These are phyloP conservation scores for Aspergillus jensenii DNA, from an alignment of 2,329 filamentous ascomycete species.

Conservation along the genomic window DNA sequence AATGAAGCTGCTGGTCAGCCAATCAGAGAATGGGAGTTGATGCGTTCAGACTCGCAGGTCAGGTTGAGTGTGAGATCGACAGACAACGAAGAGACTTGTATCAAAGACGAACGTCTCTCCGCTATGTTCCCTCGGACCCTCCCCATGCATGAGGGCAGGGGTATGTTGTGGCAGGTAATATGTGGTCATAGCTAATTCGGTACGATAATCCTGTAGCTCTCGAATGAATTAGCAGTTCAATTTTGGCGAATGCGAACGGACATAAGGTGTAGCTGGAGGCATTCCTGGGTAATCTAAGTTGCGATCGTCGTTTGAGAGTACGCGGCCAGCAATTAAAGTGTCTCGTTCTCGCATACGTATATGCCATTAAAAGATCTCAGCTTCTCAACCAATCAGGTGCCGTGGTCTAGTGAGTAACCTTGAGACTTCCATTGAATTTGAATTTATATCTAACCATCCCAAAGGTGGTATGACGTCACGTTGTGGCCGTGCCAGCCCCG, in stretches of 20 bases:
- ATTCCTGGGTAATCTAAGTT: too few species aligned
- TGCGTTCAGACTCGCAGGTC: neutral
- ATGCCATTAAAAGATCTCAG: neutral
- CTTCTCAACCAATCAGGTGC: constrained; percentile 3
- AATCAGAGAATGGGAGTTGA: neutral
- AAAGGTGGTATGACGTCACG: constrained; percentile 26
- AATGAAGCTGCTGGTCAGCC: neutral
- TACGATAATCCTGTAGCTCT: too few species aligned
- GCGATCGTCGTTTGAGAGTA: too few species aligned
- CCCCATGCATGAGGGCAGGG: too few species aligned
- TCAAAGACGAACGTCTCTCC: neutral
- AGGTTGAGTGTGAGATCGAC: neutral
- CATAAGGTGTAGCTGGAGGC: too few species aligned
- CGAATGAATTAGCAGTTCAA: too few species aligned
- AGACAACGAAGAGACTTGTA: neutral
- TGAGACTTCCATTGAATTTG: neutral
- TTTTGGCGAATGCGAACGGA: too few species aligned
- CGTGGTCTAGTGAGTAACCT: constrained; percentile 19
- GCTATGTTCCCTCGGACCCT: too few species aligned
- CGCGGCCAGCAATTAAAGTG: too few species aligned
- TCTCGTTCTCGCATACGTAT: too few species aligned
- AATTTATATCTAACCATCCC: neutral
- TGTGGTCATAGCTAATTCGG: too few species aligned
- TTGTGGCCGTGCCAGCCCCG: constrained; percentile 31
- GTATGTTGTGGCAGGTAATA: too few species aligned